Conservation (phyloP, 805 yeast species). For the Starmera quercuum region DNA sequence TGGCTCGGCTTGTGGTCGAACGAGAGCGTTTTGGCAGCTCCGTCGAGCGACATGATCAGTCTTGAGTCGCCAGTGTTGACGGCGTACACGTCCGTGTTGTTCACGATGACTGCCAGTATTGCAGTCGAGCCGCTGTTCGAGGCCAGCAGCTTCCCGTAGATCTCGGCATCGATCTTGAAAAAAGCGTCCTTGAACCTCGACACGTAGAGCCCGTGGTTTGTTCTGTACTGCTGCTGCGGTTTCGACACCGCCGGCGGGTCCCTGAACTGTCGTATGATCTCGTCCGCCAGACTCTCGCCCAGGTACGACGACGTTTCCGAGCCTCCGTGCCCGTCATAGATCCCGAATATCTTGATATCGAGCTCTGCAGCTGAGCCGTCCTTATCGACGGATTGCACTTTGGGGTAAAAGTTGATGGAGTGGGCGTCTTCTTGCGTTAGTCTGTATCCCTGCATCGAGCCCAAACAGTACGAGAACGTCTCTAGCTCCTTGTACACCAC, state of each 20-base stretch:
- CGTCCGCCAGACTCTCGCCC: constrained; percentile 25
- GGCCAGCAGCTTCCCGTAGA: constrained; percentile 30
- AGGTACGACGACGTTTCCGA: constrained; percentile 49
- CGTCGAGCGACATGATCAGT: constrained; percentile 43
- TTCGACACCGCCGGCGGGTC: constrained; percentile 2
- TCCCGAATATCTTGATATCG: constrained; percentile 46
- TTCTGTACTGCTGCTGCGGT: constrained; percentile 16
- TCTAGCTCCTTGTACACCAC: constrained; percentile 33
- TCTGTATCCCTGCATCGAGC: constrained; percentile 75
- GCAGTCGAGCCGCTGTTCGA: constrained; percentile 48
- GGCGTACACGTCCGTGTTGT: constrained; percentile 39
- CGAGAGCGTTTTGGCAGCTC: constrained; percentile 51
- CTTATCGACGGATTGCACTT: constrained; percentile 24
- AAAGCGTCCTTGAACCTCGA: constrained; percentile 36
- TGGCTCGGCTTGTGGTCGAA: constrained; percentile 91
- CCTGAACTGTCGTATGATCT: constrained; percentile 6
- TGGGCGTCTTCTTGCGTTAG: constrained; percentile 74
- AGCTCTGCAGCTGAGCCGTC: constrained; percentile 13
- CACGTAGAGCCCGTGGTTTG: constrained; percentile 26
- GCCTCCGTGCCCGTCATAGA: constrained; percentile 84
- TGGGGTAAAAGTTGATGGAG: constrained; percentile 36
- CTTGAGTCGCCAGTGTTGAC: constrained; percentile 78
- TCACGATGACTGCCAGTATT: constrained; percentile 35
- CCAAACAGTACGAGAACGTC: constrained; percentile 47
- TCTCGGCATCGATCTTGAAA: constrained; percentile 35